Evolutionary conservation across 2,329 filamentous ascomycete genomes (phyloP).

Genomic region (Blastomyces percursus): DNA sequence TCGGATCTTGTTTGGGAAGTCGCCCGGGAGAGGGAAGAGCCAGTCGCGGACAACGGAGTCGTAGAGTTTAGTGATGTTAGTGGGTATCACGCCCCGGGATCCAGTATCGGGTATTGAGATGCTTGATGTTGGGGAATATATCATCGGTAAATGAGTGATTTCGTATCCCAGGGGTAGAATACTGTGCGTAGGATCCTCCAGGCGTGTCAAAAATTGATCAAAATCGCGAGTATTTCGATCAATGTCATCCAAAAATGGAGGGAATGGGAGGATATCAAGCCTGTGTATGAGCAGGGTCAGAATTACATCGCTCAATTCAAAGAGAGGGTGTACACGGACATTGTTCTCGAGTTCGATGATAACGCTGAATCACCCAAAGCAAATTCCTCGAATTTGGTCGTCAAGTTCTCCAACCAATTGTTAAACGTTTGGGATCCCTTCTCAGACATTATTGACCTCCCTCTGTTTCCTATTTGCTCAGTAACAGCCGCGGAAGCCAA

Average conservation of each 20-base stretch:
- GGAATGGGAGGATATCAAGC: conserved; percentile 23
- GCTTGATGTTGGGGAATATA: conserved; percentile 8
- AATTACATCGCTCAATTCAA: conserved; percentile 9
- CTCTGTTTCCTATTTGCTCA: not conserved
- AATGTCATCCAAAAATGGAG: conserved; percentile 26
- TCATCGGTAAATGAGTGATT: conserved; percentile 17
- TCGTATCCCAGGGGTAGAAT: conserved; percentile 8
- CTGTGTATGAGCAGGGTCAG: conserved; percentile 15
- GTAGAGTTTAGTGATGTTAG: conserved; percentile 24
- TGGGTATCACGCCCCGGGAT: not conserved
- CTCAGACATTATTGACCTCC: not conserved
- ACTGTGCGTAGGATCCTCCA: conserved; percentile 1
- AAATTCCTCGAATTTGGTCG: not conserved
- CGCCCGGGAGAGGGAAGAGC: conserved; percentile 24
- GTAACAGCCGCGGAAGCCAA: conserved; percentile 1
- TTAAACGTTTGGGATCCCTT: not conserved
- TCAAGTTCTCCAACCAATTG: not conserved
- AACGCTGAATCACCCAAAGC: not conserved
- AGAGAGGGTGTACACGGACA: conserved; percentile 18
- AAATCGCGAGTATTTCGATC: conserved; percentile 26
- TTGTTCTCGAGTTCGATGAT: conserved; percentile 17
- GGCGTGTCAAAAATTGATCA: conserved; percentile 18
- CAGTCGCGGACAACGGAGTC: conserved; percentile 29
- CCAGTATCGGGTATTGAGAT: not conserved
- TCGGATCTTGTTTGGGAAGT: conserved; percentile 28